Base-by-base conservation (phyloP, 805 yeast genomes). In the Monosporozyma solicola region DNA sequence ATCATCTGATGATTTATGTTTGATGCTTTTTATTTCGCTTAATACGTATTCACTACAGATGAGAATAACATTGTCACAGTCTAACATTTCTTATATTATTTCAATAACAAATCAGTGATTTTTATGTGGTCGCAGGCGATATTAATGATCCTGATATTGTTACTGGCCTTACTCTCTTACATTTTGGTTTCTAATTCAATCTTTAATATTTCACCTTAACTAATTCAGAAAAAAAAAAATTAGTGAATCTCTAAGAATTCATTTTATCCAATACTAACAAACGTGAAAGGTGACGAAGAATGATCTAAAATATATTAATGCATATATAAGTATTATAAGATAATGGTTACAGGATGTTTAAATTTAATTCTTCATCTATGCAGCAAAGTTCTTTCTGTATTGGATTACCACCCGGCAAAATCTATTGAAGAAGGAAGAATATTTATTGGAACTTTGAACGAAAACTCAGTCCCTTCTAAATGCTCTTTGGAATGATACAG, bases 361-460 rank as follows among this genome's bases (percentile, higher is more conserved):
- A 22, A 15, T 6, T 39, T 20, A 16, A 20, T 43, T 35, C 39
- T 35, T 35, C 39, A 35, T 35, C 16, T 35, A 35, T 35, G 39
- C 39, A 35, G n/a, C 16, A 35, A 35, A 35, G n/a, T 13, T 32
- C 35, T 32, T 35, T 35, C 15, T 15, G 39, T 35, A 15, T 15
- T 32, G 39, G 39, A 13, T 47, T 68, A 67, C 65, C 78, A 70
- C 7, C 82, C 83, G 41, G 80, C 80, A 55, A 76, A 73, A 55
- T 73, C 76, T 44, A 71, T 69, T 39, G 74, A 69, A 4, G 78
- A 65, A 1, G 82, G 80, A 16, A 77, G 57, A 1, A 79, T 69
- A 25, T 67, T 62, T 1, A 79, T 41, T 1, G 83, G 82, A 5
- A 79, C 60, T 43, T 74, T 66, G 51, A 78, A 75, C 9, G 66